phyloP scores from a whole-genome alignment of 805 yeast species.

The Yarrowia sp. region DNA sequence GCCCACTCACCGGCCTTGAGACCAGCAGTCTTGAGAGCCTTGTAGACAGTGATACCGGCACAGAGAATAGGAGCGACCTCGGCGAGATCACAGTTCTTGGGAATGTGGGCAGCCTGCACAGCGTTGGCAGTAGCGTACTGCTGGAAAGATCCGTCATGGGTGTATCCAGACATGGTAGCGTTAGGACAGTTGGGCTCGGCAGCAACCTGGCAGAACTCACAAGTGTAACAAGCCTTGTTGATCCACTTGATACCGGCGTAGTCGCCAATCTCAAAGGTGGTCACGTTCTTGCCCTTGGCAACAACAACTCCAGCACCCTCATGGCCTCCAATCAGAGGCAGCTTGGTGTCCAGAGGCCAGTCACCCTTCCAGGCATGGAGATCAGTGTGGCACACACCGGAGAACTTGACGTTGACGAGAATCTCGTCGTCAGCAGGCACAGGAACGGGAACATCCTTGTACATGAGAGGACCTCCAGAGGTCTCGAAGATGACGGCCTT shows the following conservation, averaged over 20 bases:
- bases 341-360: constrained; percentile 76
- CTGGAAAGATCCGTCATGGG: constrained; percentile 89
- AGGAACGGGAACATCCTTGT: constrained; percentile 79
- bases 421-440: constrained; percentile 73
- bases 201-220: constrained; percentile 69
- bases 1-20: constrained; percentile 72
- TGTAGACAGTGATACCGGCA: constrained; percentile 90
- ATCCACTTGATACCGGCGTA: constrained; percentile 83
- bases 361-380: constrained; percentile 94
- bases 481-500: constrained; percentile 69
- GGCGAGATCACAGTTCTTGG: constrained; percentile 71
- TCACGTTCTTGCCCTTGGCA: constrained; percentile 67
- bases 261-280: constrained; percentile 74
- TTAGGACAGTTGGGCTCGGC: constrained; percentile 68
- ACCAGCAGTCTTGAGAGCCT: constrained; percentile 79
- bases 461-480: constrained; percentile 60
- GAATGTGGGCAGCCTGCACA: constrained; percentile 78
- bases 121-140: constrained; percentile 89
- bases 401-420: constrained; percentile 75
- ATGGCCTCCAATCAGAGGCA: constrained; percentile 83
- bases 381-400: constrained; percentile 94
- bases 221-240: constrained; percentile 69
- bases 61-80: constrained; percentile 80
- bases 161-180: constrained; percentile 78
- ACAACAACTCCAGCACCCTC: constrained; percentile 89